phyloP scores from a whole-genome alignment of 2,329 filamentous ascomycete genomes.

The Penicillium sp. region DNA sequence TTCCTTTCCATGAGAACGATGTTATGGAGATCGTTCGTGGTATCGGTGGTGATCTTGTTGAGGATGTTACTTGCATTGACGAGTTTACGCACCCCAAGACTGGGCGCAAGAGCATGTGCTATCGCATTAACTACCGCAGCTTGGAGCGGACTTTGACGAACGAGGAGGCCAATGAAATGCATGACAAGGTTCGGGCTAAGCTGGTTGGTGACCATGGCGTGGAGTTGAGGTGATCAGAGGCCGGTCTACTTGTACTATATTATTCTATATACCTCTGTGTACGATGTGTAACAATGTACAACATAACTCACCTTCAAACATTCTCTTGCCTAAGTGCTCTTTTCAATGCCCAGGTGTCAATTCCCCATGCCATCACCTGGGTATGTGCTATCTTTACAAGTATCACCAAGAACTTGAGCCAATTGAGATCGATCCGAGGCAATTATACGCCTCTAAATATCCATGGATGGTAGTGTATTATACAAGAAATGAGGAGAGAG shows the following conservation, averaged over 20 bases:
- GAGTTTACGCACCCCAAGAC: constrained; percentile 87
- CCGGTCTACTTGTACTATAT: not conserved
- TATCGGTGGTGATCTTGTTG: constrained; percentile 77
- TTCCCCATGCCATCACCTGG: not conserved
- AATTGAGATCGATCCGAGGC: constrained; percentile 1
- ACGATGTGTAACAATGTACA: not conserved
- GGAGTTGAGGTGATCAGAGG: constrained; percentile 64
- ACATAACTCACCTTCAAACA: not conserved
- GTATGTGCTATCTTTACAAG: not conserved
- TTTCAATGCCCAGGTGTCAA: not conserved
- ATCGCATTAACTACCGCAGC: constrained; percentile 90
- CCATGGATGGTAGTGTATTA: constrained; percentile 25
- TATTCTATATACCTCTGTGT: not conserved
- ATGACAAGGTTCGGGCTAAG: constrained; percentile 64
- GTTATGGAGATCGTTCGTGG: constrained; percentile 92
- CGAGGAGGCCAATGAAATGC: constrained; percentile 73
- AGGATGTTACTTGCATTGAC: constrained; percentile 83
- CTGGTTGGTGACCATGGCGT: constrained; percentile 74
- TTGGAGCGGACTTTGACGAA: constrained; percentile 88
- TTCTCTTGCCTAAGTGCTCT: no score
- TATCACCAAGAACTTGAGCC: not conserved
- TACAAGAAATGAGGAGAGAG: constrained; percentile 39
- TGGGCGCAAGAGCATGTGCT: constrained; percentile 80
- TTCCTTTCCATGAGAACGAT: constrained; percentile 85
- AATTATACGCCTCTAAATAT: constrained; percentile 10